These are phyloP conservation scores for Botrytis tulipae DNA, from an alignment of 2,329 filamentous ascomycete genomes.

Conservation along the genomic window DNA sequence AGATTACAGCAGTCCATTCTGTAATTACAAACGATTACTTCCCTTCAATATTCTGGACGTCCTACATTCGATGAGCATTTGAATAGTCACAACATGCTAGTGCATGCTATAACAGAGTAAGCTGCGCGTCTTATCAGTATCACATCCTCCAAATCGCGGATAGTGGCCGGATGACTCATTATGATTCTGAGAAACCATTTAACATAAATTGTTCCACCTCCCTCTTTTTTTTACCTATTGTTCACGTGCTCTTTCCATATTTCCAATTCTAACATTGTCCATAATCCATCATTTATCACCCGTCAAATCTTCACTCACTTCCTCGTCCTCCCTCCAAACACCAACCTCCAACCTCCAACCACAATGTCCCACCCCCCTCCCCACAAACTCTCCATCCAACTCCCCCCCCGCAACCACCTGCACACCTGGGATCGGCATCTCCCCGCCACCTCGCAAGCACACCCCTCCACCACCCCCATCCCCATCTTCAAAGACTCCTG, in stretches of 20 bases:
- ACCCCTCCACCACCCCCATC: background rate
- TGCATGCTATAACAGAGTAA: background rate
- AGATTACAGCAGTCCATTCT: background rate
- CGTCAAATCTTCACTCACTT: background rate
- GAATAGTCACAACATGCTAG: background rate
- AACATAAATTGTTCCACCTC: background rate
- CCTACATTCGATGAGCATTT: background rate
- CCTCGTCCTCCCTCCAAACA: background rate
- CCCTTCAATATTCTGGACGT: background rate
- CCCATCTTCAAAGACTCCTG: slow-evolving; percentile 2
- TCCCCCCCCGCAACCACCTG: background rate
- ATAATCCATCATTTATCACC: background rate
- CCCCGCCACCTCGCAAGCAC: background rate
- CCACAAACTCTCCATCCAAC: slow-evolving; percentile 6
- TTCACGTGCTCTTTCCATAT: background rate
- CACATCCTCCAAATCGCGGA: background rate
- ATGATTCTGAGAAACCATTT: background rate
- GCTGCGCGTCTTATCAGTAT: background rate
- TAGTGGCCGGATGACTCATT: background rate
- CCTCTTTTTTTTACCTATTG: background rate
- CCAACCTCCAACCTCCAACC: background rate
- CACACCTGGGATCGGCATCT: background rate
- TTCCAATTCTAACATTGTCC: background rate
- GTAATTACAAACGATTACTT: background rate
- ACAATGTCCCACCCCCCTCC: background rate